Base-by-base conservation (phyloP, 768 basidiomycete genomes). In the Rhizopogon vinicolor region DNA sequence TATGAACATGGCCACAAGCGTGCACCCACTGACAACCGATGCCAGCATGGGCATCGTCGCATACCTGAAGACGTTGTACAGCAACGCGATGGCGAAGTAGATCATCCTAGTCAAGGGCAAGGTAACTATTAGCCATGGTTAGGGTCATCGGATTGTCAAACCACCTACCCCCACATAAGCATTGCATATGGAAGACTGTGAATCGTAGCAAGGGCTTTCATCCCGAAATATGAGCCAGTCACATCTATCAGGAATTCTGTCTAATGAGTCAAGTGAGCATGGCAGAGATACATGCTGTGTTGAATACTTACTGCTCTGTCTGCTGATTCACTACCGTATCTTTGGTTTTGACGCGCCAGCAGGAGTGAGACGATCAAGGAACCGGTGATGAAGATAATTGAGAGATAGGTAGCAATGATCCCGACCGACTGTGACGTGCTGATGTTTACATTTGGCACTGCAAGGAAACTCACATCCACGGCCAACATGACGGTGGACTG, bases 391-490 rank as follows among this genome's bases (percentile, higher is more conserved):
- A 68, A 60, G 9, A 76, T 43, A 8, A 68, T 70, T 0, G 78
- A 78, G 9, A 73, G 54, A 48, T 75, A 78, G 55, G 69, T 72
- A 10, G 71, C 61, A n/a, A 75, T 69, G 45, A 66, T 0, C 61
- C 48, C 4, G 56, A 66, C 5, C 68, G 41, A 53, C 7, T 53
- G 52, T 35, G 41, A 48, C 18, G 43, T 12, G 43, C 49, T 6
- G 49, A 63, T 33, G 35, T 54, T 73, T 43, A 76, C 70, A 35
- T 69, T 69, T n/a, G 76, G 76, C n/a, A 84, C 81, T 8, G 79
- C 76, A 7, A 85, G 64, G 59, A 83, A 81, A 0, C 76, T 76
- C 1, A 84, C 75, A 46, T 82, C 81, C 3, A 78, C 78, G n/a
- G 75, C 76, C 9, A 83, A 64, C 41, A 83, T 64, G 9, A 83